phyloP scores from a whole-genome alignment of 352 stramenopile genomes.

The Phytophthora pinifolia region DNA sequence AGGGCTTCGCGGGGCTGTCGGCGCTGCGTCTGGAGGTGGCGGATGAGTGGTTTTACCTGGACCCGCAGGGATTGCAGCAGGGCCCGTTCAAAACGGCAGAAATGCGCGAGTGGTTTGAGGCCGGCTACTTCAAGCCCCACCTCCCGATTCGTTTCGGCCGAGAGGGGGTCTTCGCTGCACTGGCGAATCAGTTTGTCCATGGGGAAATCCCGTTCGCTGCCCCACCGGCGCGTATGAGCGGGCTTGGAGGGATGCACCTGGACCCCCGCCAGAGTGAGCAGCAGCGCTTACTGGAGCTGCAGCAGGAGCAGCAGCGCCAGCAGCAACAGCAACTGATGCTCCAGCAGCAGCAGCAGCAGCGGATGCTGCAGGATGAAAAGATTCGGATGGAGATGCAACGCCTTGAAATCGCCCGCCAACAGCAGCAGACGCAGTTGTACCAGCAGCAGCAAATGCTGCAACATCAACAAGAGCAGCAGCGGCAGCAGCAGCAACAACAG shows the following conservation, averaged over 20 bases:
- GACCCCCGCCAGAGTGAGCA: slow-evolving; percentile 48
- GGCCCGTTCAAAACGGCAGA: slow-evolving; percentile 85
- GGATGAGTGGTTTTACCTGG: slow-evolving; percentile 89
- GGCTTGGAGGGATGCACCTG: slow-evolving; percentile 18
- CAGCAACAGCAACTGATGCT: slow-evolving; percentile 58
- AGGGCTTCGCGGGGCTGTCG: slow-evolving; percentile 22
- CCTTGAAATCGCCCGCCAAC: slow-evolving; percentile 69
- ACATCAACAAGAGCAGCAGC: slow-evolving; percentile 65
- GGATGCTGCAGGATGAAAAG: slow-evolving; percentile 78
- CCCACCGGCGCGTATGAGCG: slow-evolving; percentile 25
- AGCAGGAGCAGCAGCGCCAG: slow-evolving; percentile 55
- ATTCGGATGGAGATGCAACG: slow-evolving; percentile 84
- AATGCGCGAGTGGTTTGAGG: slow-evolving; percentile 90
- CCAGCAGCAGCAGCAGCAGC: slow-evolving; percentile 68
- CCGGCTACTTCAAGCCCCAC: slow-evolving; percentile 88
- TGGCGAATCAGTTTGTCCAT: slow-evolving; percentile 76
- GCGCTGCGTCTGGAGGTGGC: slow-evolving; percentile 44
- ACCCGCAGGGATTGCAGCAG: slow-evolving; percentile 80
- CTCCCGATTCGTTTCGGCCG: slow-evolving; percentile 82
- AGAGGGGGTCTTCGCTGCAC: slow-evolving; percentile 69
- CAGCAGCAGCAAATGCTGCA: slow-evolving; percentile 69
- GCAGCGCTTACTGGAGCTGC: slow-evolving; percentile 58
- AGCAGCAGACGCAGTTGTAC: slow-evolving; percentile 58
- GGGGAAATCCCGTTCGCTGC: slow-evolving; percentile 70
- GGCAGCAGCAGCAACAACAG: slow-evolving; percentile 57